Conservation (phyloP, 208 protist species). For the Acanthamoeba royreba region DNA sequence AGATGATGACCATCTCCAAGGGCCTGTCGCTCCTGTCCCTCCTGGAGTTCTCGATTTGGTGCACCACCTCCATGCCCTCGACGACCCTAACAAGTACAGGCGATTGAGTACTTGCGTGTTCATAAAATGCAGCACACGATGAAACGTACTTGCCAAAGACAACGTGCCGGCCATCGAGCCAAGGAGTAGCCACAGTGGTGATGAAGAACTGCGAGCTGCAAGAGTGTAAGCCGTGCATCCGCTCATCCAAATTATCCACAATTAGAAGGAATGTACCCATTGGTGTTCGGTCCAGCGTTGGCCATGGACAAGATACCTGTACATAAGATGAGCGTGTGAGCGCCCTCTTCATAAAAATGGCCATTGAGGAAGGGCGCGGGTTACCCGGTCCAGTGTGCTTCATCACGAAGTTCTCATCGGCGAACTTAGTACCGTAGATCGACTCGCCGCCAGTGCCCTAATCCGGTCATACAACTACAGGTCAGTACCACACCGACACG, state of each 20-base stretch:
- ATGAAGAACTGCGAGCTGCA: constrained; percentile 77
- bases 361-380: neutral
- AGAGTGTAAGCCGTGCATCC: neutral
- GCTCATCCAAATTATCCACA: too few relatives aligned
- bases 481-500: neutral
- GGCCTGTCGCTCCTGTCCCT: neutral
- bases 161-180: constrained; percentile 84
- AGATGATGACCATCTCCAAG: neutral
- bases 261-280: constrained; percentile 80
- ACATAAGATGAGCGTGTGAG: neutral
- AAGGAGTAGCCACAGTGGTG: constrained; percentile 48
- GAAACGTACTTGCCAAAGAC: constrained; percentile 87
- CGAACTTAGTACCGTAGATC: constrained; percentile 77
- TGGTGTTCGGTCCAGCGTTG: constrained; percentile 97
- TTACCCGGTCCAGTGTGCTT: constrained; percentile 85
- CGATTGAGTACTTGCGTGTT: neutral
- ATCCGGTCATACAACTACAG: neutral
- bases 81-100: constrained; percentile 73
- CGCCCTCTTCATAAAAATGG: neutral
- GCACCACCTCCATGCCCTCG: constrained; percentile 49
- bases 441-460: neutral
- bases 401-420: constrained; percentile 94
- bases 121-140: too few relatives aligned
- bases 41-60: constrained; percentile 54
- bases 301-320: constrained; percentile 77